These are phyloP conservation scores for Priceomyces carsonii DNA, from an alignment of 805 yeast species.

Conservation along the genomic window DNA sequence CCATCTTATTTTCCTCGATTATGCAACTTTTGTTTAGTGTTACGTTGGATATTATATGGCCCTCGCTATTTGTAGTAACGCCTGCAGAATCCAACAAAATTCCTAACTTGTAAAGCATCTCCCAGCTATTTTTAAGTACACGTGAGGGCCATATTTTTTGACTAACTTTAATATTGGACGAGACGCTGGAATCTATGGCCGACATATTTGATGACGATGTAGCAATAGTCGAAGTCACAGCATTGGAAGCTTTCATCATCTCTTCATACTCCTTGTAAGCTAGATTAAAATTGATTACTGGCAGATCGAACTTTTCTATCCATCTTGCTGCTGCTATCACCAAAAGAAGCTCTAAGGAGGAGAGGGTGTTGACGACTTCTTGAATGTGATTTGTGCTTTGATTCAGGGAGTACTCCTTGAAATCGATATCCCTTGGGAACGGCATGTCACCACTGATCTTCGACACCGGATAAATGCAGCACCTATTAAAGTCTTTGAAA, in stretches of 20 bases:
- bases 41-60: constrained; percentile 28
- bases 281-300: constrained; percentile 70
- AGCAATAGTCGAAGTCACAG: constrained; percentile 26
- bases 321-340: constrained; percentile 77
- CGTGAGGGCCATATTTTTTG: constrained; percentile 60
- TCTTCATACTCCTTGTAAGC: constrained; percentile 74
- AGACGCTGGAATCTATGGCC: constrained; percentile 36
- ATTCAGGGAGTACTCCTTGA: constrained; percentile 21
- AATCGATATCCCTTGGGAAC: constrained; percentile 22
- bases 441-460: constrained; percentile 23
- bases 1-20: constrained; percentile 48
- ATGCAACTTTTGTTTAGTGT: constrained; percentile 30
- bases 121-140: constrained; percentile 74
- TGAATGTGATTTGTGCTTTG: constrained; percentile 26
- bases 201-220: constrained; percentile 30
- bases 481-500: constrained; percentile 49
- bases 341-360: constrained; percentile 71
- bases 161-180: constrained; percentile 33
- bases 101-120: constrained; percentile 56
- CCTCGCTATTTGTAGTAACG: constrained; percentile 42
- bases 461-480: constrained; percentile 42
- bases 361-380: constrained; percentile 39
- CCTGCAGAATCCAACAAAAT: constrained; percentile 50
- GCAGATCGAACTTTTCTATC: constrained; percentile 55
- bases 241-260: constrained; percentile 48